Percentiles rank a stretch among this genome's conserved stretches.
phyloP scores from a whole-genome alignment of 2,329 filamentous ascomycete genomes.

The Ophiostoma novo-ulmi region DNA sequence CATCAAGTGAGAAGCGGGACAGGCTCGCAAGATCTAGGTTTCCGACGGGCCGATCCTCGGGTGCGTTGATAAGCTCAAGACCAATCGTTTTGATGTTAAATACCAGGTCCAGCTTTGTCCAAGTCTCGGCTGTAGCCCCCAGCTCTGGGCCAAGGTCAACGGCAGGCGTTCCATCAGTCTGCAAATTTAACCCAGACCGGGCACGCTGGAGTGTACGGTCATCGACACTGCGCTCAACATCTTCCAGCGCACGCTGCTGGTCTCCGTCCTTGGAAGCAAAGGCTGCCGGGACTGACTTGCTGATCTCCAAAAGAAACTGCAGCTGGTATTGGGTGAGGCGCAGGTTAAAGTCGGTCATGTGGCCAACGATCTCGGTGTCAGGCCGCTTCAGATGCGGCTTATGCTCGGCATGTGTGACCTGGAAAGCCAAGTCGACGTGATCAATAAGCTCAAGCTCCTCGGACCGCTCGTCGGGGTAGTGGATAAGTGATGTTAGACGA shows the following conservation, averaged over 20 bases:
- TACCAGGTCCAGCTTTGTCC: slow-evolving; percentile 89
- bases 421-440: slow-evolving; percentile 90
- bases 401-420: slow-evolving; percentile 87
- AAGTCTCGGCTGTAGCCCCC: slow-evolving; percentile 62
- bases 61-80: slow-evolving; percentile 76
- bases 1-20: slow-evolving; percentile 89
- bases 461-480: slow-evolving; percentile 64
- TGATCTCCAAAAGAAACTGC: slow-evolving; percentile 82
- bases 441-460: slow-evolving; percentile 97
- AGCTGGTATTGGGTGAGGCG: slow-evolving; percentile 85
- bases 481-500: slow-evolving; percentile 79
- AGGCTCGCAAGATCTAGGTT: slow-evolving; percentile 74
- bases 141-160: slow-evolving; percentile 65
- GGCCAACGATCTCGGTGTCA: slow-evolving; percentile 85
- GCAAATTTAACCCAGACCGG: slow-evolving; percentile 37
- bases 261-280: slow-evolving; percentile 61
- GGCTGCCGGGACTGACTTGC: slow-evolving; percentile 78
- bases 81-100: slow-evolving; percentile 87
- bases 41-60: slow-evolving; percentile 70
- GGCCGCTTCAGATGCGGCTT: slow-evolving; percentile 69
- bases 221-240: slow-evolving; percentile 65
- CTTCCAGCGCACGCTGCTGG: slow-evolving; percentile 62
- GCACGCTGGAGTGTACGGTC: slow-evolving; percentile 47
- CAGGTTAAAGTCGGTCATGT: slow-evolving; percentile 89
- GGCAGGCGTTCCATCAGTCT: slow-evolving; percentile 11